Conservation (phyloP, 2,329 filamentous ascomycete species). For the Penicillium janthinellum region DNA sequence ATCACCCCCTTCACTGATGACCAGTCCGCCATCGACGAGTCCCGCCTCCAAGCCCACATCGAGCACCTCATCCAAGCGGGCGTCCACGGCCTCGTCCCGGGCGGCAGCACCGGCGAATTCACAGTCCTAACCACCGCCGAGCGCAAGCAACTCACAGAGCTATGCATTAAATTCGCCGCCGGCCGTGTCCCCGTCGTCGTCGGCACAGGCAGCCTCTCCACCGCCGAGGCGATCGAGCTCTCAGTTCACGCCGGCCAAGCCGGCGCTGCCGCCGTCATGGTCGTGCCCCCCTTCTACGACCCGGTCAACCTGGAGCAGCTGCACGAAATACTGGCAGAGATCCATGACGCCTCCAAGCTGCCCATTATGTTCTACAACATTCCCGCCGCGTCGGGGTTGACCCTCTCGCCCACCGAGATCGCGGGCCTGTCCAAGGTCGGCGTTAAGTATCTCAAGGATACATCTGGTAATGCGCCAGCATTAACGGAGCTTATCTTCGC, state of each 20-base stretch:
- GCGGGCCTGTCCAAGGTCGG: slow-evolving; percentile 50
- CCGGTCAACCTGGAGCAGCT: slow-evolving; percentile 46
- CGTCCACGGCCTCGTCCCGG: slow-evolving; percentile 54
- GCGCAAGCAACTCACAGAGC: slow-evolving; percentile 49
- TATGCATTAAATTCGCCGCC: slow-evolving; percentile 31
- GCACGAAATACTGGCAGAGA: slow-evolving; percentile 44
- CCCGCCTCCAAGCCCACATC: slow-evolving; percentile 48
- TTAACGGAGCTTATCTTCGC: slow-evolving; percentile 54
- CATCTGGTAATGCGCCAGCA: slow-evolving; percentile 54
- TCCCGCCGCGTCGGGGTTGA: slow-evolving; percentile 50
- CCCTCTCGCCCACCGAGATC: slow-evolving; percentile 46
- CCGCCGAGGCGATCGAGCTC: slow-evolving; percentile 45
- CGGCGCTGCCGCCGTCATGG: slow-evolving; percentile 51
- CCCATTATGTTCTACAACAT: slow-evolving; percentile 58
- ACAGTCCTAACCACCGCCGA: slow-evolving; percentile 48
- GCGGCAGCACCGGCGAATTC: slow-evolving; percentile 56
- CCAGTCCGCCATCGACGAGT: slow-evolving; percentile 44
- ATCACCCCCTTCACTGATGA: slow-evolving; percentile 53
- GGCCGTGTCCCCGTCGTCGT: slow-evolving; percentile 32
- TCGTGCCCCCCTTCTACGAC: slow-evolving; percentile 56
- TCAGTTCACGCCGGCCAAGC: slow-evolving; percentile 43
- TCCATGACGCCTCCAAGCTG: slow-evolving; percentile 44
- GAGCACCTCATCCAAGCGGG: slow-evolving; percentile 49
- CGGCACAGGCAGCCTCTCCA: slow-evolving; percentile 48
- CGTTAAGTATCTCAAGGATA: slow-evolving; percentile 56